Evolutionary conservation across 2,329 filamentous ascomycete genomes (phyloP).

Genomic region (Chrysoporthe puriensis): DNA sequence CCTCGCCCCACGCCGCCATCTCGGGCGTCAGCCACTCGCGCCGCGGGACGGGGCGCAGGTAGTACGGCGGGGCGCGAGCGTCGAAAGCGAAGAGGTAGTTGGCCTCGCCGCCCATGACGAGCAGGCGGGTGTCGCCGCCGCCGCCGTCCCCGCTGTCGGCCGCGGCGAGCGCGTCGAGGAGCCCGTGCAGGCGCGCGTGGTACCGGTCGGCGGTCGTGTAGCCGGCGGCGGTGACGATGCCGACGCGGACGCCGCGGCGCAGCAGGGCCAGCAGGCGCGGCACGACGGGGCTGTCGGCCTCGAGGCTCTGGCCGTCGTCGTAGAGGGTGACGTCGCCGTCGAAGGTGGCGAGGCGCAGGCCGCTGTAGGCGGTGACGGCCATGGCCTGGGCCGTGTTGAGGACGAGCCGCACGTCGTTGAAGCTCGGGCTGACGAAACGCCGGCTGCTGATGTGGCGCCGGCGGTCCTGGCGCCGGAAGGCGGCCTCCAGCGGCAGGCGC

Average conservation of each 20-base stretch:
- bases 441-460: slow-evolving; percentile 86
- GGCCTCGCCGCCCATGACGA: slow-evolving; percentile 94
- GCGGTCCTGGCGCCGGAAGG: slow-evolving; percentile 87
- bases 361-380: slow-evolving; percentile 76
- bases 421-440: slow-evolving; percentile 92
- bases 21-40: slow-evolving; percentile 75
- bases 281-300: slow-evolving; percentile 77
- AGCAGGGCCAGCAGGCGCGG: slow-evolving; percentile 70
- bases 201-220: slow-evolving; percentile 89
- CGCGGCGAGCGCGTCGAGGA: slow-evolving; percentile 75
- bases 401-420: slow-evolving; percentile 93
- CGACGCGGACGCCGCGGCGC: slow-evolving; percentile 77
- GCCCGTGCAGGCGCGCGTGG: slow-evolving; percentile 82
- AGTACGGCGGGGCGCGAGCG: slow-evolving; percentile 59
- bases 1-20: slow-evolving; percentile 77
- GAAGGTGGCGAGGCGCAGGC: slow-evolving; percentile 87
- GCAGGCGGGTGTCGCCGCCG: slow-evolving; percentile 76
- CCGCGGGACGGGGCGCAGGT: slow-evolving; percentile 69
- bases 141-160: slow-evolving; percentile 46
- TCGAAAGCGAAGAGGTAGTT: slow-evolving; percentile 92
- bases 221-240: slow-evolving; percentile 94
- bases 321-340: slow-evolving; percentile 98
- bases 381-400: slow-evolving; percentile 95
- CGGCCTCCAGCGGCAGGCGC: slow-evolving; percentile 79
- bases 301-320: slow-evolving; percentile 81